Conservation (phyloP, 2,329 filamentous ascomycete genomes). For the Talaromyces amestolkiae region DNA sequence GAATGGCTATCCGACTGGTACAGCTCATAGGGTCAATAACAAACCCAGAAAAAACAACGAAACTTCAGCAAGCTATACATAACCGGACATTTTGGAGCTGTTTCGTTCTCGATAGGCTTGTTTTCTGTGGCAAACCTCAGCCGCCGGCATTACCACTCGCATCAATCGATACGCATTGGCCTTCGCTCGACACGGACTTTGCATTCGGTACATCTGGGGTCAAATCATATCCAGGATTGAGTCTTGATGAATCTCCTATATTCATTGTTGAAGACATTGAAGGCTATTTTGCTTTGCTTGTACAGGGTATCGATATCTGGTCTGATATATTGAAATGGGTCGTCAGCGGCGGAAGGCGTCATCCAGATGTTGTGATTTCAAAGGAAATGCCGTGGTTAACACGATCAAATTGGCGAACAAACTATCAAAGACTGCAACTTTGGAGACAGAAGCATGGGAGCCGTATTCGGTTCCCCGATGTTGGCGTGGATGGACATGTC, state of each 20-base stretch:
- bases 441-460: slow-evolving; percentile 39
- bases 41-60: slow-evolving; percentile 24
- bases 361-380: slow-evolving; percentile 39
- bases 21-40: slow-evolving; percentile 34
- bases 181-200: slow-evolving; percentile 30
- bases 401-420: slow-evolving; percentile 36
- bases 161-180: slow-evolving; percentile 9
- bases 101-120: slow-evolving; percentile 48
- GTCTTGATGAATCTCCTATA: slow-evolving; percentile 21
- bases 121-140: slow-evolving; percentile 43
- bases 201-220: slow-evolving; percentile 32
- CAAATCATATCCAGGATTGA: slow-evolving; percentile 20
- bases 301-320: slow-evolving; percentile 48
- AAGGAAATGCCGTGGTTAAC: slow-evolving; percentile 44
- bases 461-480: slow-evolving; percentile 37
- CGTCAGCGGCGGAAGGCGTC: slow-evolving; percentile 44
- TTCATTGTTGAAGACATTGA: background rate
- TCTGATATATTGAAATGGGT: slow-evolving; percentile 43
- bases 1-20: slow-evolving; percentile 43
- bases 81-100: slow-evolving; percentile 48
- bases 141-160: slow-evolving; percentile 29
- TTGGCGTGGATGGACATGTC: slow-evolving; percentile 39
- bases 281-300: slow-evolving; percentile 30
- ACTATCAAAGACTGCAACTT: slow-evolving; percentile 29
- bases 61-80: slow-evolving; percentile 31